phyloP scores from a whole-genome alignment of 1,284 basidiomycete species.

The Hymenochaete sp. region DNA sequence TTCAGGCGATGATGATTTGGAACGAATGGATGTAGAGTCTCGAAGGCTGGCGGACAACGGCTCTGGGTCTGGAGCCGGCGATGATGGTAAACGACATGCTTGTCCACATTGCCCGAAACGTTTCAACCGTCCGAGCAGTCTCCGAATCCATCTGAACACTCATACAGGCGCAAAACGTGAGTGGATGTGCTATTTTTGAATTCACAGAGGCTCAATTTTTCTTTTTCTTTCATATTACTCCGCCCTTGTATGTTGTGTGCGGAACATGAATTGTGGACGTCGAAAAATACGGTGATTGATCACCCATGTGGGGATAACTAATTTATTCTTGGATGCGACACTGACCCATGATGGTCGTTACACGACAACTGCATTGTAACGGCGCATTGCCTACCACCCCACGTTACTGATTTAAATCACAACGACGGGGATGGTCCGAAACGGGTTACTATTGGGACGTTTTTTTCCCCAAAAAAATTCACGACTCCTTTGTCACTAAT shows the following conservation, averaged over 20 bases:
- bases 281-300: no score
- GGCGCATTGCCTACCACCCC: no score
- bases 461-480: no score
- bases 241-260: slow-evolving; percentile 1
- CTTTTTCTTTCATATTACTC: slow-evolving; percentile 12
- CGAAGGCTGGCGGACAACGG: not conserved
- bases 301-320: no score
- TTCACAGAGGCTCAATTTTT: slow-evolving; percentile 6
- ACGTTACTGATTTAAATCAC: no score
- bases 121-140: slow-evolving; percentile 71
- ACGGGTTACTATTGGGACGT: no score
- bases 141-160: slow-evolving; percentile 67
- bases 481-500: no score
- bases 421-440: no score
- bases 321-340: no score
- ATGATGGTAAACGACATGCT: slow-evolving; percentile 43
- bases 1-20: not conserved
- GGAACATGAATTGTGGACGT: no score
- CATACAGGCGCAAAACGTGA: slow-evolving; percentile 70
- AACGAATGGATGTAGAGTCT: not conserved
- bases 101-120: slow-evolving; percentile 60
- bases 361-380: no score
- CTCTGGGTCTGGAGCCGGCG: slow-evolving; percentile 6
- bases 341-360: no score
- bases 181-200: slow-evolving; percentile 24